Evolutionary conservation across 1,284 basidiomycete genomes (phyloP), one percentile per base, ranked within the genome.

Genomic region (Gymnopus androsaceus): DNA sequence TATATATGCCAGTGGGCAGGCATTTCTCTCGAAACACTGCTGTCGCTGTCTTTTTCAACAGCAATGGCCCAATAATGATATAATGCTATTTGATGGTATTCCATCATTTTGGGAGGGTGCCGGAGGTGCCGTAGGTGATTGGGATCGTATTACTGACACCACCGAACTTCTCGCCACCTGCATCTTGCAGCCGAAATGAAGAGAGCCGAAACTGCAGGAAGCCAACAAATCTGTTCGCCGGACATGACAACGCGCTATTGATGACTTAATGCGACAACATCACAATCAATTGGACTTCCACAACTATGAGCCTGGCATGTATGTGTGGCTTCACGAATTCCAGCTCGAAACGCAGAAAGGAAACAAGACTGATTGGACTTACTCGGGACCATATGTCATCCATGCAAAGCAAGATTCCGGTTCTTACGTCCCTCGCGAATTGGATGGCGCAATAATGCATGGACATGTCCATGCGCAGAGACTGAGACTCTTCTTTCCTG

Each of bases 251-350:
- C 56, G 59, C 1, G 61, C 69, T 0, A 63, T 68, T 4, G 65
- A 67, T 5, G 63, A 69, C 36, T 63, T 67, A 27, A 62, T 66
- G 38, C 47, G 55, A 15, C 47, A 51, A 7, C 33, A 67, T 27
- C 57, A 45, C 11, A 27, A 46, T 53, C 5, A 11, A 23, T 53
- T 64, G 11, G 55, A 62, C 2, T 58, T 59, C 25, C 51, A 52
- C 17, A 52, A 59, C 15, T 51, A 15, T 27, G 27, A 51, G 19
- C 23, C 4, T 21, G 50, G 50, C 4, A 51, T 51, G 50, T 25
- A 67, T 62, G 70, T 73, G 0, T 61, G 69, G 8, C 30, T 68
- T 0, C 66, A 67, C 4, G 66, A 74, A 55, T 67, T 69, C 0
- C 63, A 71, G 34, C 57, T 73, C 3, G 65, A 69, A 40, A 66